Evolutionary conservation across 1,284 basidiomycete genomes (phyloP).

Genomic region (Marasmius oreades): DNA sequence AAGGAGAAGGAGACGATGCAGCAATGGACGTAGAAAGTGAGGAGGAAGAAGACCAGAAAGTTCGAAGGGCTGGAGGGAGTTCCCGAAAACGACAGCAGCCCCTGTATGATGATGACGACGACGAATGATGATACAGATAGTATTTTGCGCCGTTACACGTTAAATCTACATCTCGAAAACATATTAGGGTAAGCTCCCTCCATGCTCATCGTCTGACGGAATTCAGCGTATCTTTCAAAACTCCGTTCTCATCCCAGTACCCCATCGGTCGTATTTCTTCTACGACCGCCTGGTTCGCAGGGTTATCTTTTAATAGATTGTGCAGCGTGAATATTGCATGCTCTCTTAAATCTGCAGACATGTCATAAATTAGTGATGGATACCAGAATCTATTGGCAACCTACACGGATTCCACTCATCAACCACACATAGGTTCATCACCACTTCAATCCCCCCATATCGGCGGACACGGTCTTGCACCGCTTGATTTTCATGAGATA

Average conservation of each 20-base stretch:
- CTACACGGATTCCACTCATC: slow-evolving; percentile 89
- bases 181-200: too few species aligned
- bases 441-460: slow-evolving; percentile 70
- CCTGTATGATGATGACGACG: slow-evolving; percentile 62
- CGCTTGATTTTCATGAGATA: slow-evolving; percentile 57
- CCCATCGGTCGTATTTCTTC: slow-evolving; percentile 63
- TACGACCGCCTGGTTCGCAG: slow-evolving; percentile 77
- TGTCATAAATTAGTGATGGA: slow-evolving; percentile 1
- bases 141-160: neutral
- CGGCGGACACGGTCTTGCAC: slow-evolving; percentile 73
- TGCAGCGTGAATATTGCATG: slow-evolving; percentile 83
- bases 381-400: slow-evolving; percentile 19
- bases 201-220: slow-evolving; percentile 19
- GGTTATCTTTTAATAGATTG: slow-evolving; percentile 73
- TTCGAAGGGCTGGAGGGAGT: slow-evolving; percentile 44
- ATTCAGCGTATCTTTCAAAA: slow-evolving; percentile 36
- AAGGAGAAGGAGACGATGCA: slow-evolving; percentile 33
- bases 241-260: slow-evolving; percentile 57
- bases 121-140: slow-evolving; percentile 28
- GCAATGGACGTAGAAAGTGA: slow-evolving; percentile 76
- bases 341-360: slow-evolving; percentile 72
- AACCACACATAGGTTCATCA: slow-evolving; percentile 84
- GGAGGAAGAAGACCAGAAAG: slow-evolving; percentile 61
- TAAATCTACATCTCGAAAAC: neutral
- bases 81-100: slow-evolving; percentile 52